Evolutionary conservation across 1,284 basidiomycete genomes (phyloP), one percentile per base, ranked within the genome.

Genomic region (Microbotryum saponariae): DNA sequence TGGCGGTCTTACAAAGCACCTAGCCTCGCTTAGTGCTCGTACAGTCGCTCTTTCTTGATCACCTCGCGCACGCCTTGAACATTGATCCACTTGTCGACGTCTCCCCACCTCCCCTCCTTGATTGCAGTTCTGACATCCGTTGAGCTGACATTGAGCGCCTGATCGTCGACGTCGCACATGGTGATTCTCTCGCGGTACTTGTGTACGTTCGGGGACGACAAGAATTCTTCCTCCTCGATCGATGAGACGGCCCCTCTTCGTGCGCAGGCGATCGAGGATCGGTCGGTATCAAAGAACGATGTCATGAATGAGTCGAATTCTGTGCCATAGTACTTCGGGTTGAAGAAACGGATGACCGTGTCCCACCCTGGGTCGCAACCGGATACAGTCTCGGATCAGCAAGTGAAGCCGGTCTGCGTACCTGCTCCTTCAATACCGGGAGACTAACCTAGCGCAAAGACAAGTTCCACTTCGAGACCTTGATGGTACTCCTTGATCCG

Each of bases 261-360:
- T 0, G 88, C 88, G 68, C 86, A 91, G 6, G 91, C 79, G 51
- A 97, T 77, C 20, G 79, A 78, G 4, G 86, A 86, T n/a, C 72
- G 65, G 65, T 85, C 81, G 18, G 58, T 51, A 1, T 62, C 58
- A 64, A 93, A 82, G 76, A 91, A 87, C 16, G 73, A 75, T n/a
- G 72, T 73, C 25, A 92, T 78, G 9, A 82, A 79, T 6, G 68
- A 64, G 51, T 77, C 70, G 83, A 92, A 77, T 52, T 81, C 80
- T 3, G 76, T 70, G 2, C 64, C 75, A 71, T 97, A 97, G 75
- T 91, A 97, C 46, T 83, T 82, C 1, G 85, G 82, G 18, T 86
- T 82, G 61, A 96, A 85, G 55, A 97, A 82, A 9, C 94, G 85
- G 60, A 85, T 82, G 33, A 97, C 80, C 1, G 94, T 98, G 73